Evolutionary conservation across 805 yeast species (phyloP).

Genomic region (Debaryomyces prosopidis): DNA sequence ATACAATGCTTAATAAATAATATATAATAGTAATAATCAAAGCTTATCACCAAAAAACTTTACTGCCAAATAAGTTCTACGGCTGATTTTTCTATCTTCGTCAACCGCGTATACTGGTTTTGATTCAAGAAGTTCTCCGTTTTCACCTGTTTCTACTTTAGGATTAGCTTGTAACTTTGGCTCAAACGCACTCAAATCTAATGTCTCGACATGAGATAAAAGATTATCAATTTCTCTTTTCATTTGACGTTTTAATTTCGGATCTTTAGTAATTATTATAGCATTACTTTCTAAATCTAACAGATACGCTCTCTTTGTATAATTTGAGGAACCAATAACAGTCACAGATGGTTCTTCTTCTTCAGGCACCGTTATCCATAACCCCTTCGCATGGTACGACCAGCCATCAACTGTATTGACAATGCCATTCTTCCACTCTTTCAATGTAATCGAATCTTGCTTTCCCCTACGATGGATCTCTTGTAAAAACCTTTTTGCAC

Average conservation of each 20-base stretch:
- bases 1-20: not conserved
- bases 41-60: slow-evolving; percentile 59
- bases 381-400: slow-evolving; percentile 97
- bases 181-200: slow-evolving; percentile 61
- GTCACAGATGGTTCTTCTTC: slow-evolving; percentile 68
- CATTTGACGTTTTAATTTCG: slow-evolving; percentile 57
- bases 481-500: slow-evolving; percentile 68
- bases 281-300: slow-evolving; percentile 90
- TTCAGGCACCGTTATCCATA: slow-evolving; percentile 72
- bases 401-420: slow-evolving; percentile 85
- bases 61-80: slow-evolving; percentile 69
- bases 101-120: slow-evolving; percentile 36
- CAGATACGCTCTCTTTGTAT: slow-evolving; percentile 85
- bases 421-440: slow-evolving; percentile 86
- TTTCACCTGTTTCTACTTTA: slow-evolving; percentile 2
- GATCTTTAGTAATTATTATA: slow-evolving; percentile 69
- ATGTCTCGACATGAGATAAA: slow-evolving; percentile 48
- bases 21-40: slow-evolving; percentile 6
- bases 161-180: slow-evolving; percentile 21
- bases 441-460: slow-evolving; percentile 50
- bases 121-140: not conserved
- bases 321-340: slow-evolving; percentile 89
- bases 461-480: slow-evolving; percentile 45
- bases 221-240: slow-evolving; percentile 63
- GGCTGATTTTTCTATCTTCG: slow-evolving; percentile 59